Conservation (phyloP, 164 flowering plant species). For the Brasenia schreberi region DNA sequence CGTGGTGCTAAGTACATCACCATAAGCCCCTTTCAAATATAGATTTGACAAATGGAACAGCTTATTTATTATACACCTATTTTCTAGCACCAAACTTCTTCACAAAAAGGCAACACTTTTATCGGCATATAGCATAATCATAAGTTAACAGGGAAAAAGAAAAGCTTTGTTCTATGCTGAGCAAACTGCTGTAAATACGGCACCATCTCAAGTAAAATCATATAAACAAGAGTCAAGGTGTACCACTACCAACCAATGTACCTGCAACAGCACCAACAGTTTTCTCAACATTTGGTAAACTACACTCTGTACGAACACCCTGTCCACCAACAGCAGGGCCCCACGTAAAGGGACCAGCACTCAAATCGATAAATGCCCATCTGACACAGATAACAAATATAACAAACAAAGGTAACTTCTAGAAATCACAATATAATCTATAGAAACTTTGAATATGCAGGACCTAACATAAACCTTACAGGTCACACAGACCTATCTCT, state of each 20-base stretch:
- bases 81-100: no score
- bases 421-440: not conserved
- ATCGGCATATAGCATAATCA: no score
- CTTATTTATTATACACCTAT: no score
- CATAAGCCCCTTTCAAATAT: no score
- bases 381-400: slow-evolving; percentile 18
- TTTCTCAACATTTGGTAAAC: slow-evolving; percentile 79
- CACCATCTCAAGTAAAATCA: not conserved
- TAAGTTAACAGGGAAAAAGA: no score
- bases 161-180: no score
- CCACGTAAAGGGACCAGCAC: slow-evolving; percentile 98
- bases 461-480: not conserved
- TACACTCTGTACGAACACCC: slow-evolving; percentile 90
- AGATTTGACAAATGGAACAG: no score
- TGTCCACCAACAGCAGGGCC: slow-evolving; percentile 99
- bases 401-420: not conserved
- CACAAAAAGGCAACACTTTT: no score
- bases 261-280: slow-evolving; percentile 93
- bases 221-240: not conserved
- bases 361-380: slow-evolving; percentile 95
- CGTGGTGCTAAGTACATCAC: no score
- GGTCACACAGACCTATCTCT: slow-evolving; percentile 41
- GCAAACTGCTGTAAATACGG: no score
- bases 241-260: slow-evolving; percentile 10
- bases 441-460: not conserved